These are phyloP conservation scores for Parathielavia hyrcaniae DNA, from an alignment of 495 filamentous ascomycete genomes.

Conservation along the genomic window DNA sequence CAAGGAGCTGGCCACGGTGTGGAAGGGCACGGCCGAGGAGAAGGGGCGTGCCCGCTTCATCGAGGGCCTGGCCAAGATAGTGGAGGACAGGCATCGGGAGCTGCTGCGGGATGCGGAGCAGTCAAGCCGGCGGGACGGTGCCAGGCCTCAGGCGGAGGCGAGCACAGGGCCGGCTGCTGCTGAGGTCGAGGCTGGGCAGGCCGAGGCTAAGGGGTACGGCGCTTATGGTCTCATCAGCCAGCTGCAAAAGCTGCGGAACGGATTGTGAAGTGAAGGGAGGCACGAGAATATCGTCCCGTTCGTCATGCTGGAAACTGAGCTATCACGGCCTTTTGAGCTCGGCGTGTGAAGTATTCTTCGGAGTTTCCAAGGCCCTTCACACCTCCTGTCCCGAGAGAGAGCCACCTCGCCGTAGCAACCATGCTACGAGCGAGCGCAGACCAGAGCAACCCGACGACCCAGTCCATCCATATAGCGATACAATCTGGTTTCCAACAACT, in stretches of 20 bases:
- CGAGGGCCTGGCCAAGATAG: slow-evolving; percentile 62
- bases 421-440: too few relatives aligned
- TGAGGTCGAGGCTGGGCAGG: slow-evolving; percentile 16
- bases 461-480: too few relatives aligned
- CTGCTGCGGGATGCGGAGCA: slow-evolving; percentile 47
- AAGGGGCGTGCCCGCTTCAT: slow-evolving; percentile 76
- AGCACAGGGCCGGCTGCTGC: slow-evolving; percentile 3
- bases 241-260: slow-evolving; percentile 70
- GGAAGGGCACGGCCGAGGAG: slow-evolving; percentile 91
- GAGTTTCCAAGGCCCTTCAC: too few relatives aligned
- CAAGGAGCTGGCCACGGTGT: slow-evolving; percentile 65
- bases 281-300: too few relatives aligned
- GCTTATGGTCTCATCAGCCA: slow-evolving; percentile 74
- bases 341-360: too few relatives aligned
- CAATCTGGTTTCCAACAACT: too few relatives aligned
- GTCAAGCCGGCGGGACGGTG: slow-evolving; percentile 31
- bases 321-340: too few relatives aligned
- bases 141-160: slow-evolving; percentile 20
- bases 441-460: too few relatives aligned
- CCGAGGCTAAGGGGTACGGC: slow-evolving; percentile 39
- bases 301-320: too few relatives aligned
- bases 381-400: too few relatives aligned
- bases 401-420: too few relatives aligned
- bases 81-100: slow-evolving; percentile 53
- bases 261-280: slow-evolving; percentile 60